Evolutionary conservation across 306 rosid genomes (phyloP).

Genomic region (Medicago ruthenica): DNA sequence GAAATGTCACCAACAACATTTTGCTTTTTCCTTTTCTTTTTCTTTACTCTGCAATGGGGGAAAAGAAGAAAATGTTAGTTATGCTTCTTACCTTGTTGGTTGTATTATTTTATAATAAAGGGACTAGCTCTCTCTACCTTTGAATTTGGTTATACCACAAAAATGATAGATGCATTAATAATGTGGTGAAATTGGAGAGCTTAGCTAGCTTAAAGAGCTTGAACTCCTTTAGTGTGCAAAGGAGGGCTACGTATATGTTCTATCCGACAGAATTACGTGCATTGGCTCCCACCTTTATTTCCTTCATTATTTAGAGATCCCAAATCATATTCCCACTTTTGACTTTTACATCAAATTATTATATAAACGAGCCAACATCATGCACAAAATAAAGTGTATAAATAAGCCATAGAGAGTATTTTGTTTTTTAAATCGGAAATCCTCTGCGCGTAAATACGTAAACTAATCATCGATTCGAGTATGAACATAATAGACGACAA

Average conservation of each 20-base stretch:
- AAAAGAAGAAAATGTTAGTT: slow-evolving; percentile 34
- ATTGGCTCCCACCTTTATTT: not conserved
- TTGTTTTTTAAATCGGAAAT: too few species aligned
- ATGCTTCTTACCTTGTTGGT: slow-evolving; percentile 40
- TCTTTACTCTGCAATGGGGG: slow-evolving; percentile 24
- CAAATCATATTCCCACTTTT: slow-evolving; percentile 35
- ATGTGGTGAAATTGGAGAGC: slow-evolving; percentile 13
- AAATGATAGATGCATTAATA: not conserved
- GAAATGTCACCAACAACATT: slow-evolving; percentile 46
- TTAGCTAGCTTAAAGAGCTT: too few species aligned
- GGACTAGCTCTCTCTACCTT: not conserved
- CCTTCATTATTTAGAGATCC: slow-evolving; percentile 25
- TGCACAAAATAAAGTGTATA: not conserved
- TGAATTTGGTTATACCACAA: not conserved
- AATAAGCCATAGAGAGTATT: not conserved
- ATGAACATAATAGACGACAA: too few species aligned
- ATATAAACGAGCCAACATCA: slow-evolving; percentile 4
- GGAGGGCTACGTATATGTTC: not conserved
- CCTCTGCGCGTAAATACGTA: too few species aligned
- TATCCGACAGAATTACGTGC: slow-evolving; percentile 23
- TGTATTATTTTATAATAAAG: not conserved
- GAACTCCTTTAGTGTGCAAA: not conserved
- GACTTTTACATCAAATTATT: slow-evolving; percentile 18
- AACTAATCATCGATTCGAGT: too few species aligned
- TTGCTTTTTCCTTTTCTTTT: slow-evolving; percentile 49